phyloP scores from a whole-genome alignment of 2,329 filamentous ascomycete genomes.

The Fusarium liriodendri region DNA sequence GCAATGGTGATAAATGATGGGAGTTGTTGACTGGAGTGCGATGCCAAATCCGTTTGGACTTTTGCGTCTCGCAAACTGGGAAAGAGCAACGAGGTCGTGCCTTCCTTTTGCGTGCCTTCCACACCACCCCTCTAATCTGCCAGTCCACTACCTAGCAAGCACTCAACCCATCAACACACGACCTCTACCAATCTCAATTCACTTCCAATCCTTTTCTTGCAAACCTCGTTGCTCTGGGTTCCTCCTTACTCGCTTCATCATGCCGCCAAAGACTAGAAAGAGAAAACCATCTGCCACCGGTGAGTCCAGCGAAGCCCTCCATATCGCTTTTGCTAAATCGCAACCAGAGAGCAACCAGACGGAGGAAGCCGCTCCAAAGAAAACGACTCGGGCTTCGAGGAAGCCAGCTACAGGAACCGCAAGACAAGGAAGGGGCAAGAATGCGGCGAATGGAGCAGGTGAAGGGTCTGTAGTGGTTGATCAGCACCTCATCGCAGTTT shows the following conservation, averaged over 20 bases:
- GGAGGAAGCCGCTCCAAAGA: slow-evolving; percentile 27
- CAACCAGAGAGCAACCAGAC: slow-evolving; percentile 22
- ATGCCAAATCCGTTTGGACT: neutral
- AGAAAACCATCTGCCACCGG: slow-evolving; percentile 40
- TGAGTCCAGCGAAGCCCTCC: neutral
- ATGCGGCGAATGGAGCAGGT: neutral
- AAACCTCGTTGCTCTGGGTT: neutral
- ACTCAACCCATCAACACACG: neutral
- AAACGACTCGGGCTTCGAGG: slow-evolving; percentile 13
- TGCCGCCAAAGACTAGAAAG: slow-evolving; percentile 45
- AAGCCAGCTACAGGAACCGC: slow-evolving; percentile 12
- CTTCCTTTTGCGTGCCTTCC: neutral
- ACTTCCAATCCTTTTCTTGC: neutral
- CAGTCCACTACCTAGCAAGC: neutral
- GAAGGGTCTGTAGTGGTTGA: neutral
- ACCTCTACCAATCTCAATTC: neutral
- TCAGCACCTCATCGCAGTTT: neutral
- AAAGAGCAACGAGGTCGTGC: neutral
- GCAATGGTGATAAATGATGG: neutral
- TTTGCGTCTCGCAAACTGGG: neutral
- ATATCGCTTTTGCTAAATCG: neutral
- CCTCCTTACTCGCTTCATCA: slow-evolving; percentile 3
- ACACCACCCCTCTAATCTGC: neutral
- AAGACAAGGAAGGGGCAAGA: slow-evolving; percentile 4
- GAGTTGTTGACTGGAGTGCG: neutral